Conservation (phyloP, 2,329 filamentous ascomycete genomes). For the Magnaporthiopsis incrustans region DNA sequence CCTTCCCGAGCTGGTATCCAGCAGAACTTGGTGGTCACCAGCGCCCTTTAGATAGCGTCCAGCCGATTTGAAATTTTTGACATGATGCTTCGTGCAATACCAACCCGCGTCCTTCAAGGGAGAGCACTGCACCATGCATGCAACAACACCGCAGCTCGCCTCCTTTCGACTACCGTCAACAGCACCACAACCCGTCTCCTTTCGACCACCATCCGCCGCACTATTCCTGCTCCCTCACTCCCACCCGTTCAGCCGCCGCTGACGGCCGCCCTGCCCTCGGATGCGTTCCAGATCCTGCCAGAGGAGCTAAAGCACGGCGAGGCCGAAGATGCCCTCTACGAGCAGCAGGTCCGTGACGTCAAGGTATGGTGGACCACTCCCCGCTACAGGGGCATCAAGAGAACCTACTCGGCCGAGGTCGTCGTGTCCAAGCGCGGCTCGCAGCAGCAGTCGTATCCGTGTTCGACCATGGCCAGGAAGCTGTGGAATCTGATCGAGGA, state of each 20-base stretch:
- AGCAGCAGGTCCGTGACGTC: constrained; percentile 76
- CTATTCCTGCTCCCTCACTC: constrained; percentile 42
- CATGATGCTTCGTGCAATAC: constrained; percentile 17
- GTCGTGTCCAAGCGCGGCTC: constrained; percentile 90
- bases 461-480: constrained; percentile 90
- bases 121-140: constrained; percentile 9
- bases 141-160: not conserved
- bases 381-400: constrained; percentile 80
- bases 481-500: constrained; percentile 84
- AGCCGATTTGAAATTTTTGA: no score
- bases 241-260: constrained; percentile 52
- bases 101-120: constrained; percentile 15
- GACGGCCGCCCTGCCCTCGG: constrained; percentile 54
- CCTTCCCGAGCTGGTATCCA: not conserved
- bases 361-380: constrained; percentile 85
- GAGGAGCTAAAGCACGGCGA: constrained; percentile 68
- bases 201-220: constrained; percentile 31
- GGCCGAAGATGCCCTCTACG: constrained; percentile 78
- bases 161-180: no score
- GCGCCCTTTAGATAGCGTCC: no score
- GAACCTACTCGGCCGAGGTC: constrained; percentile 83
- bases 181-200: constrained; percentile 21
- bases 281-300: constrained; percentile 79
- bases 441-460: constrained; percentile 80
- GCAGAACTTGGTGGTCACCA: not conserved